phyloP scores from a whole-genome alignment of 148 eudicot genomes.

The Polygonum maritimum region DNA sequence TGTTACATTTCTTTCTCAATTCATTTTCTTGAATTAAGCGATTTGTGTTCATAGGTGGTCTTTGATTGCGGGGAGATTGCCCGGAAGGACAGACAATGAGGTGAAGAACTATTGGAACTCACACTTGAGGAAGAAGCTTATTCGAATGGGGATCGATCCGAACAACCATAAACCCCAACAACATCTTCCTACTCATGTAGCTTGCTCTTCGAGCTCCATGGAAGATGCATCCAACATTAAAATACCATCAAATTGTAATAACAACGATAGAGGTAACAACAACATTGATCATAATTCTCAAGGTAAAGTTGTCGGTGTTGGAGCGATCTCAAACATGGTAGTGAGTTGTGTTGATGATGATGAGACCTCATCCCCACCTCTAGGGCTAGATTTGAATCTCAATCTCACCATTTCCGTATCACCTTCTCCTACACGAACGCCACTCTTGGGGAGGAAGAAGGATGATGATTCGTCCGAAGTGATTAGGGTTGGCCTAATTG shows the following conservation, averaged over 20 bases:
- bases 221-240: not conserved
- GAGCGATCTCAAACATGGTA: conserved; percentile 1
- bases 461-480: not conserved
- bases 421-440: not conserved
- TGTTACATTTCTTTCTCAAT: not conserved
- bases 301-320: not conserved
- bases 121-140: conserved; percentile 24
- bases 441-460: not conserved
- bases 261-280: not conserved
- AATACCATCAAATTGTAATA: not conserved
- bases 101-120: conserved; percentile 40
- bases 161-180: conserved; percentile 28
- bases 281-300: not conserved
- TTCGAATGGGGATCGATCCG: conserved; percentile 32
- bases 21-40: not conserved
- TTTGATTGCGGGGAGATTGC: conserved; percentile 37
- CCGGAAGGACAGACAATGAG: conserved; percentile 40
- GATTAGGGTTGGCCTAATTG: not conserved
- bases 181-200: conserved; percentile 5
- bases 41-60: conserved; percentile 28
- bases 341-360: conserved; percentile 7
- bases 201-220: not conserved
- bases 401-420: conserved; percentile 25
- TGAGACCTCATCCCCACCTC: conserved; percentile 1
- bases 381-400: conserved; percentile 22